These are phyloP conservation scores for Marasmius oreades DNA, from an alignment of 1,284 basidiomycete species.

Conservation along the genomic window DNA sequence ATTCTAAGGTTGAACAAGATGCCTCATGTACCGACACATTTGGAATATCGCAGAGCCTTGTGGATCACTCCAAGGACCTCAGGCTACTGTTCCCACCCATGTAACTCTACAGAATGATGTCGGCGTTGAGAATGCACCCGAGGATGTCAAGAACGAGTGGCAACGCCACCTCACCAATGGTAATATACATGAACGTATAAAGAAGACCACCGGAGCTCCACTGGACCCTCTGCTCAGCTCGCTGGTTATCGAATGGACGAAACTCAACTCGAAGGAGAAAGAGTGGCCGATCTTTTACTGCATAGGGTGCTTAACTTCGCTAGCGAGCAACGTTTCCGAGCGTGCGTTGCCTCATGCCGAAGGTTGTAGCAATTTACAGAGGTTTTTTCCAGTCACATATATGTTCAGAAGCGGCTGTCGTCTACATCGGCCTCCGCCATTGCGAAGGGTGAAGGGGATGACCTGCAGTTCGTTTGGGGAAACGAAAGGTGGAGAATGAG, in stretches of 20 bases:
- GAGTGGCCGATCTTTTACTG: too few species aligned
- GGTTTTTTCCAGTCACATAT: background rate
- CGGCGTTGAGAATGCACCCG: background rate
- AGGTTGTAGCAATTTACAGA: background rate
- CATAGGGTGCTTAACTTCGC: background rate
- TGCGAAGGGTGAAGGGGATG: background rate
- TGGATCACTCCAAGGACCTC: background rate
- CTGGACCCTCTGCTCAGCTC: background rate
- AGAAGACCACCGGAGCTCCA: background rate
- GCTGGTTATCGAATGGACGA: background rate
- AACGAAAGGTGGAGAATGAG: constrained; percentile 6
- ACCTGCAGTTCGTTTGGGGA: constrained; percentile 2
- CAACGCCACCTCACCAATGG: background rate
- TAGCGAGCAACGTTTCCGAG: background rate
- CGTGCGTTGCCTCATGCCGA: background rate
- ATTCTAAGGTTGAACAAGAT: too few species aligned
- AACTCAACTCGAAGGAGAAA: background rate
- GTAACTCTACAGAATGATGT: background rate
- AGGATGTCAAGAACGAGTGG: background rate
- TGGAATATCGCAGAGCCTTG: background rate
- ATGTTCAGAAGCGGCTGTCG: background rate
- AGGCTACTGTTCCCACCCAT: background rate
- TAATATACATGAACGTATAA: background rate
- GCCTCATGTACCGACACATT: background rate
- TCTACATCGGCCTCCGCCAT: background rate